A percentile compares a stretch with the other conserved stretches of the same genome.
These are phyloP conservation scores for Fusarium chlamydosporum DNA, from an alignment of 2,329 filamentous ascomycete species.

Conservation along the genomic window DNA sequence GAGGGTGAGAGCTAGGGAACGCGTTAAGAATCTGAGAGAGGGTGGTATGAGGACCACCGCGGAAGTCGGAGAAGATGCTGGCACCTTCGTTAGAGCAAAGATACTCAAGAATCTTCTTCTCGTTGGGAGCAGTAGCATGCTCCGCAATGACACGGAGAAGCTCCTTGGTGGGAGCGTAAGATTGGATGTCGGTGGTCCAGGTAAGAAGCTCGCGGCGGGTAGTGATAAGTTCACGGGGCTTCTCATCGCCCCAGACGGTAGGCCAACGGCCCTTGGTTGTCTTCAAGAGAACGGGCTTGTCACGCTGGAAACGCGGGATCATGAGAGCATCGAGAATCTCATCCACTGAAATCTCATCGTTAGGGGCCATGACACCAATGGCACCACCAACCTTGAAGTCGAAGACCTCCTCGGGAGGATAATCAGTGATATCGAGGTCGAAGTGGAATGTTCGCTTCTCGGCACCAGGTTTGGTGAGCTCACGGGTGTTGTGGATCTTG, in stretches of 20 bases:
- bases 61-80: slow-evolving; percentile 92
- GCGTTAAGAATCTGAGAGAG: slow-evolving; percentile 88
- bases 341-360: slow-evolving; percentile 81
- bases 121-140: slow-evolving; percentile 81
- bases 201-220: slow-evolving; percentile 92
- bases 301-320: slow-evolving; percentile 84
- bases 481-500: slow-evolving; percentile 85
- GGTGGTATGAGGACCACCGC: slow-evolving; percentile 88
- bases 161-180: slow-evolving; percentile 89
- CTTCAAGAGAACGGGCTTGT: slow-evolving; percentile 84
- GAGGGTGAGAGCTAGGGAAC: slow-evolving; percentile 92
- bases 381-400: slow-evolving; percentile 98
- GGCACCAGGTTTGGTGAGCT: slow-evolving; percentile 88
- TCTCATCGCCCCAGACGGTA: slow-evolving; percentile 96
- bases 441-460: slow-evolving; percentile 99
- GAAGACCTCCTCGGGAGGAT: slow-evolving; percentile 84
- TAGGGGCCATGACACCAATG: slow-evolving; percentile 92
- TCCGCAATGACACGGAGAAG: slow-evolving; percentile 89
- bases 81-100: slow-evolving; percentile 92
- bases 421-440: slow-evolving; percentile 95
- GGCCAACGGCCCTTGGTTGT: slow-evolving; percentile 91
- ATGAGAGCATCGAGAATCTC: slow-evolving; percentile 86
- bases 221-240: slow-evolving; percentile 86
- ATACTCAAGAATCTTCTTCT: slow-evolving; percentile 90
- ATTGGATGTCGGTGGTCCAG: slow-evolving; percentile 96